A percentile compares a stretch with the other conserved stretches of the same genome.
Evolutionary conservation across 1,284 basidiomycete genomes (phyloP).

Genomic region (Microbotryomycetes sp.): DNA sequence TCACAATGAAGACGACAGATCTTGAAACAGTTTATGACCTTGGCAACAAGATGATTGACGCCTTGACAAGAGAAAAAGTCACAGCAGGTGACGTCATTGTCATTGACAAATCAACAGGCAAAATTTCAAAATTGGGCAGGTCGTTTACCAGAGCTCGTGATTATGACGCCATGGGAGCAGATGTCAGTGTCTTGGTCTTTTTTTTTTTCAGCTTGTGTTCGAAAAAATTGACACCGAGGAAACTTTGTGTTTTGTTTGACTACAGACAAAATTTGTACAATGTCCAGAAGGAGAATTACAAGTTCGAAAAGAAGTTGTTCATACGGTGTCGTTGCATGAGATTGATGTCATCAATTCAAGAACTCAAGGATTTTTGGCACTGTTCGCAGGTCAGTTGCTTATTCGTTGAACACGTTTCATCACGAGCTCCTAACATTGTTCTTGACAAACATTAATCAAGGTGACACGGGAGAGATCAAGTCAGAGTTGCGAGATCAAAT

Average conservation of each 20-base stretch:
- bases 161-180: slow-evolving; percentile 97
- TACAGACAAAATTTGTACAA: slow-evolving; percentile 91
- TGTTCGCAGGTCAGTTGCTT: slow-evolving; percentile 55
- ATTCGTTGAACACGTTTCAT: not conserved
- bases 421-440: too few species aligned
- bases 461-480: slow-evolving; percentile 98
- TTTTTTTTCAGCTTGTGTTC: not conserved
- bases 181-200: slow-evolving; percentile 55
- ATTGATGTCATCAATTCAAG: slow-evolving; percentile 99
- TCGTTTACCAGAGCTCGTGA: slow-evolving; percentile 94
- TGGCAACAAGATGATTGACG: slow-evolving; percentile 98
- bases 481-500: slow-evolving; percentile 94
- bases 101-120: slow-evolving; percentile 95
- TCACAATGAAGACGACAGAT: slow-evolving; percentile 97
- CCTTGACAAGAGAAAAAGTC: slow-evolving; percentile 92
- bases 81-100: slow-evolving; percentile 91
- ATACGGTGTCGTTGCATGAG: slow-evolving; percentile 95
- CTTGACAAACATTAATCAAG: too few species aligned
- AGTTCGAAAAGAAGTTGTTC: slow-evolving; percentile 91
- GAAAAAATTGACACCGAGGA: not conserved
- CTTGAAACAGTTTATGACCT: slow-evolving; percentile 99
- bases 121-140: slow-evolving; percentile 89
- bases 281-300: slow-evolving; percentile 97
- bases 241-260: not conserved
- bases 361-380: slow-evolving; percentile 72